Base-by-base conservation (phyloP, 192 early-diverging fungal species). In the Linnemannia exigua region DNA sequence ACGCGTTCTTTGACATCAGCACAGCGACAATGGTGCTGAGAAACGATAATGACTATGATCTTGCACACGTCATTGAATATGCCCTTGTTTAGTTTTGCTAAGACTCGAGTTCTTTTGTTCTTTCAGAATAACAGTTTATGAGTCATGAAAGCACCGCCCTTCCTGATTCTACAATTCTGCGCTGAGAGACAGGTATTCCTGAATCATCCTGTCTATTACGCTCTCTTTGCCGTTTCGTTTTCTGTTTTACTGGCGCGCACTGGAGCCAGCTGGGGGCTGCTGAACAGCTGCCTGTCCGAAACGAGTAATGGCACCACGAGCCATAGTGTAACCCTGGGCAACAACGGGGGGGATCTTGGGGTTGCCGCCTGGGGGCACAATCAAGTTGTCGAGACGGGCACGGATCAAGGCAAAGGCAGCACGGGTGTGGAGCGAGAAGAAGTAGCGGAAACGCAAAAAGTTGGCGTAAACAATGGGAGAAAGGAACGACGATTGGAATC, bases 391-490 rank as follows among this genome's bases (percentile, higher is more conserved):
- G 20, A 90, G 69, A 28, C 87, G 77, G 28, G 75, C 74, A 28
- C 77, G 77, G 36, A 89, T 81, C 63, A 89, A 70, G 28, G 77
- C 38, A 68, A 92, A 91, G 0, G 89, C 88, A 61, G 80, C 72
- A 37, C 88, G 86, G 22, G 90, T 91, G 70, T 90, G 90, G 25
- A 90, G 86, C 35, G 90, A 93, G 76, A 95, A 90, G 84, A 92
- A 89, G 80, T 92, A 95, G 46, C 96, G 87, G 89, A 96, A 94
- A 46, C 92, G 89, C 78, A 97, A 87, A 88, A 96, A 96, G 81
- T 94, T 92, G 63, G 86, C 88, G 81, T 92, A 96, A 31, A 95
- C 67, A 28, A 97, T 74, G 46, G 89, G 88, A n/a, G 89, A 91
- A 67, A 92, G 75, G 75, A 95, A 87, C 36, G 90, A 80, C 33